phyloP scores from a whole-genome alignment of 2,329 filamentous ascomycete species.

The Elsinoe fawcettii region DNA sequence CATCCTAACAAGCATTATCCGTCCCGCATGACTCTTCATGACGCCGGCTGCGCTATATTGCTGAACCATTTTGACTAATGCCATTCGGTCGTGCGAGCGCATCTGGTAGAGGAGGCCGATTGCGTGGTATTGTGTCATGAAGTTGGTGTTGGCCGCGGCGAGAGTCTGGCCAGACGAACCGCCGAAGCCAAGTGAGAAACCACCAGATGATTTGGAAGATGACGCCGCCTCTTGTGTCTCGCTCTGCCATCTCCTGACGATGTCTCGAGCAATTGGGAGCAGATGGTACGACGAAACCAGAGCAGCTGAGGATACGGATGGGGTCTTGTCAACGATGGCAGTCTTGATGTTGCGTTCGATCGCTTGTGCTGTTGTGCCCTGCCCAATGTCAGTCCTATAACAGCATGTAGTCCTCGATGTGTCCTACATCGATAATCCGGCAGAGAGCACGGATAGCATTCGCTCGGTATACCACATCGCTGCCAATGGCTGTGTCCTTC shows the following conservation, averaged over 20 bases:
- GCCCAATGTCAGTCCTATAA: not conserved
- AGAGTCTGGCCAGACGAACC: constrained; percentile 68
- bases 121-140: constrained; percentile 97
- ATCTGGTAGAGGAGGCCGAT: constrained; percentile 97
- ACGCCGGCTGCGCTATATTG: constrained; percentile 88
- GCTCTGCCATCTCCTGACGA: constrained; percentile 95
- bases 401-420: constrained; percentile 13
- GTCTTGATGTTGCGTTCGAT: constrained; percentile 97
- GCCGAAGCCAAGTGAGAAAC: constrained; percentile 89
- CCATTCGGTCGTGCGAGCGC: constrained; percentile 95
- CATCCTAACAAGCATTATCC: constrained; percentile 84
- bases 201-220: constrained; percentile 76
- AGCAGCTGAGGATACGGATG: constrained; percentile 91
- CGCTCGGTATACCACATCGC: constrained; percentile 85
- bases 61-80: constrained; percentile 99
- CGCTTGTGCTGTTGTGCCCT: constrained; percentile 73
- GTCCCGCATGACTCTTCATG: constrained; percentile 88
- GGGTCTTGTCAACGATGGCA: constrained; percentile 97
- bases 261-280: constrained; percentile 88
- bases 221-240: constrained; percentile 96
- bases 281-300: constrained; percentile 97
- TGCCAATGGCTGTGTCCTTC: constrained; percentile 96
- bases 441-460: constrained; percentile 95
- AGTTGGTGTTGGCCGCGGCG: constrained; percentile 70
- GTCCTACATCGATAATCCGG: constrained; percentile 85